A percentile compares a stretch with the other conserved stretches of the same genome.
These are phyloP conservation scores for Kwoniella dendrophila DNA, from an alignment of 768 basidiomycete species.

Conservation along the genomic window DNA sequence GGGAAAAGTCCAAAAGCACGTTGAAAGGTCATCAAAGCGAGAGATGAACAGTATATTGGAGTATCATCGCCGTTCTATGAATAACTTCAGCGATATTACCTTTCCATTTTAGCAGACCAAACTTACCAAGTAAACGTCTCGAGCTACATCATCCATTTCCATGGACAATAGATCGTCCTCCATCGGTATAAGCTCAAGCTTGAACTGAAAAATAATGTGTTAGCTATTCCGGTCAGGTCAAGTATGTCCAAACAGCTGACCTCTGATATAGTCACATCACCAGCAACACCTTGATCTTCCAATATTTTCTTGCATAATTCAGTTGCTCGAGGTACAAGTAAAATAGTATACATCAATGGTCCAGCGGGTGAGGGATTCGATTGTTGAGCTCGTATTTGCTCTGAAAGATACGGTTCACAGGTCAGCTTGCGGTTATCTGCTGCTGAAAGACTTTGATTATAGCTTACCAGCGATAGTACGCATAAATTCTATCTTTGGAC, in stretches of 20 bases:
- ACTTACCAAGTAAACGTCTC: conserved; percentile 87
- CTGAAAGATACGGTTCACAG: conserved; percentile 57
- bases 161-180: conserved; percentile 91
- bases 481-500: conserved; percentile 79
- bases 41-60: conserved; percentile 80
- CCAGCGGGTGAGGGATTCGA: conserved; percentile 56
- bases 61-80: conserved; percentile 89
- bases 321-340: conserved; percentile 85
- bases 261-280: conserved; percentile 79
- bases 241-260: conserved; percentile 20
- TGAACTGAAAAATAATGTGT: conserved; percentile 62
- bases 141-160: conserved; percentile 81
- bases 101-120: neutral
- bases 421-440: conserved; percentile 22
- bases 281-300: conserved; percentile 95
- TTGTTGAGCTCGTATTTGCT: conserved; percentile 84
- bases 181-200: conserved; percentile 89
- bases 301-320: conserved; percentile 80
- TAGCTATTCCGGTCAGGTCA: neutral
- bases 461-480: conserved; percentile 86
- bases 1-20: conserved; percentile 86
- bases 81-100: neutral
- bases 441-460: neutral
- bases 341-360: conserved; percentile 79
- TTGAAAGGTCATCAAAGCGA: conserved; percentile 80